A percentile compares a stretch with the other conserved stretches of the same genome.
Conservation (phyloP, 2,329 filamentous ascomycete species). For the Arthroderma sp. region DNA sequence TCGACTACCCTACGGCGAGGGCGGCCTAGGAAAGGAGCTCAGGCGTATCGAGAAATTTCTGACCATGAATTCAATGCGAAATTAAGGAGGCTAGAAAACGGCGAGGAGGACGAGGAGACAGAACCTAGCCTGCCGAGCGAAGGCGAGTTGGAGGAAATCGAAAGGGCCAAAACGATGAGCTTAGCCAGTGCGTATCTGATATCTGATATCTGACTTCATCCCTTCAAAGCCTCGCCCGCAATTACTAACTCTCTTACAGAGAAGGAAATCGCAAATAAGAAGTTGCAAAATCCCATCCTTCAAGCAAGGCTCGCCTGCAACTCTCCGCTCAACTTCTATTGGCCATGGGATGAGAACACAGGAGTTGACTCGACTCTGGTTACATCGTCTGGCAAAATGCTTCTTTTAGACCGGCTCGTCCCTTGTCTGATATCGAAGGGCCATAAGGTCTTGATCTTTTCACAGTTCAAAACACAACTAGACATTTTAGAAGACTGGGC, state of each 20-base stretch:
- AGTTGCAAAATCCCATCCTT: conserved; percentile 83
- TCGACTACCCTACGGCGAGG: conserved; percentile 38
- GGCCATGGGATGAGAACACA: conserved; percentile 58
- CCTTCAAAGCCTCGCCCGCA: neutral
- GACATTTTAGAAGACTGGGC: conserved; percentile 86
- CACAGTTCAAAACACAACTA: conserved; percentile 88
- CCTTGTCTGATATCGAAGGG: conserved; percentile 57
- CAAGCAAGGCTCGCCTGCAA: conserved; percentile 89
- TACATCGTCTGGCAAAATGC: conserved; percentile 86
- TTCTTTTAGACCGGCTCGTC: conserved; percentile 76
- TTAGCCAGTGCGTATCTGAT: conserved; percentile 53
- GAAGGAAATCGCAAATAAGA: conserved; percentile 78
- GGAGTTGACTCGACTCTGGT: conserved; percentile 68
- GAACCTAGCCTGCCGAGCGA: conserved; percentile 28
- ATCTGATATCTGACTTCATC: neutral
- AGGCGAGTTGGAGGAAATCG: conserved; percentile 47
- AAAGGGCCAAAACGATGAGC: conserved; percentile 55
- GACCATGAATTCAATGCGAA: conserved; percentile 76
- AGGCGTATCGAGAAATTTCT: conserved; percentile 56
- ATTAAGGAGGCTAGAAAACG: conserved; percentile 32
- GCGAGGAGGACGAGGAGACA: conserved; percentile 48
- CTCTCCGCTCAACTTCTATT: conserved; percentile 91
- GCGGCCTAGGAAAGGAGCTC: conserved; percentile 40
- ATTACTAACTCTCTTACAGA: conserved; percentile 36
- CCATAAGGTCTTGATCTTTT: conserved; percentile 92